Conservation (phyloP, 2,329 filamentous ascomycete genomes). For the Teratosphaeria gauchensis region DNA sequence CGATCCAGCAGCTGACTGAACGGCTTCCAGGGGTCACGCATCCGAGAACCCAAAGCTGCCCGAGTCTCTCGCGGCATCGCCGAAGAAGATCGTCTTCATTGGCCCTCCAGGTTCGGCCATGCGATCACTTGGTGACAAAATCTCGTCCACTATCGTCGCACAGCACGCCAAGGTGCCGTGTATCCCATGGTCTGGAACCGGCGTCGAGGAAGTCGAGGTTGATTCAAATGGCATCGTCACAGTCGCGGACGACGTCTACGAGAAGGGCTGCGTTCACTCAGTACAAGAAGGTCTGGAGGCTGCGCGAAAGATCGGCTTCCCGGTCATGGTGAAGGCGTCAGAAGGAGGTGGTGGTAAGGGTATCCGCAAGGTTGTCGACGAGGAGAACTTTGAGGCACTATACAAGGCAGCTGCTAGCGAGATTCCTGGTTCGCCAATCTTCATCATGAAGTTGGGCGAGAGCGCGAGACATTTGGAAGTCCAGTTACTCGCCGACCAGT, state of each 20-base stretch:
- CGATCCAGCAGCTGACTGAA: slow-evolving; percentile 13
- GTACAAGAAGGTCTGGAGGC: slow-evolving; percentile 82
- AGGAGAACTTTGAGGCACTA: slow-evolving; percentile 73
- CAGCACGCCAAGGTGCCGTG: slow-evolving; percentile 94
- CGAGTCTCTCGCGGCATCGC: slow-evolving; percentile 88
- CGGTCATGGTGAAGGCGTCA: slow-evolving; percentile 99
- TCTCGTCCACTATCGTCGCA: slow-evolving; percentile 97
- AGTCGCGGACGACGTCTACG: slow-evolving; percentile 74
- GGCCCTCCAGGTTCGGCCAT: slow-evolving; percentile 95
- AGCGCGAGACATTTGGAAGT: slow-evolving; percentile 96
- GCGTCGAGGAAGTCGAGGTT: slow-evolving; percentile 70
- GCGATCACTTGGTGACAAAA: slow-evolving; percentile 98
- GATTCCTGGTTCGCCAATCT: slow-evolving; percentile 97
- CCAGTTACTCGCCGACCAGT: slow-evolving; percentile 94
- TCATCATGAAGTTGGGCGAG: slow-evolving; percentile 99
- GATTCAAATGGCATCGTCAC: slow-evolving; percentile 84
- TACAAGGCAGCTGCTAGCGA: slow-evolving; percentile 96
- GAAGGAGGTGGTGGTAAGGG: slow-evolving; percentile 98
- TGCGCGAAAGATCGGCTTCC: slow-evolving; percentile 88
- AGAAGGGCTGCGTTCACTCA: slow-evolving; percentile 80
- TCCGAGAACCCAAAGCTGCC: slow-evolving; percentile 98
- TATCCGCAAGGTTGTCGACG: slow-evolving; percentile 85
- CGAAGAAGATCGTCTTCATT: slow-evolving; percentile 98
- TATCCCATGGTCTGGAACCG: slow-evolving; percentile 98
- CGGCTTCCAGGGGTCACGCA: slow-evolving; percentile 67